Conservation (phyloP, 1,284 basidiomycete species). For the Sporisorium iseilematis-ciliati region DNA sequence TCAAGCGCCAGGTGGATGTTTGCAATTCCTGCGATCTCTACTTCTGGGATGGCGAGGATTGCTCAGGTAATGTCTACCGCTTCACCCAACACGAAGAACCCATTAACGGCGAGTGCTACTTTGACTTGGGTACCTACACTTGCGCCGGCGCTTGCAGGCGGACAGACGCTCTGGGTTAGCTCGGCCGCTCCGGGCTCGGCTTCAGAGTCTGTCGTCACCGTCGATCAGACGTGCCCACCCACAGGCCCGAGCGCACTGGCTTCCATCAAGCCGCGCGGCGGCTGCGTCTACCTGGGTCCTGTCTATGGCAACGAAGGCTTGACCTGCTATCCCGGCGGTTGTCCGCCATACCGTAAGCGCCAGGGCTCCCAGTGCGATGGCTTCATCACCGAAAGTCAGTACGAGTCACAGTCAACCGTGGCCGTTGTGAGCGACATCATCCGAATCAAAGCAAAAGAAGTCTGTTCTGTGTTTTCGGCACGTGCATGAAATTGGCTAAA, state of each 20-base stretch:
- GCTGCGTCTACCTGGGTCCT: constrained; percentile 4
- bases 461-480: no score
- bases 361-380: constrained; percentile 1
- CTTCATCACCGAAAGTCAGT: neutral
- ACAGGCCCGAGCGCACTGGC: neutral
- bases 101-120: no score
- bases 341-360: constrained; percentile 2
- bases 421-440: no score
- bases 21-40: no score
- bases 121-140: neutral
- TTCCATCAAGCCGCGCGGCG: constrained; percentile 6
- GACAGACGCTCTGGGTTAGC: constrained; percentile 8
- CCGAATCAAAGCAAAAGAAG: no score
- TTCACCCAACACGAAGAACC: no score
- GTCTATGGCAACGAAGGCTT: neutral
- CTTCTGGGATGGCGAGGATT: no score
- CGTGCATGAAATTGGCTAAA: no score
- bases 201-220: neutral
- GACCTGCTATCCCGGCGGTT: constrained; percentile 7
- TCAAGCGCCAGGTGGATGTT: no score
- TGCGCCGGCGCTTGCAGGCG: neutral
- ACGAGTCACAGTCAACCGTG: no score
- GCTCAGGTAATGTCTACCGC: no score
- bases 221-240: constrained; percentile 5
- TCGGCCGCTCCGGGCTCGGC: constrained; percentile 2